These are phyloP conservation scores for Peronospora belbahrii DNA, from an alignment of 352 stramenopile species.

Conservation along the genomic window DNA sequence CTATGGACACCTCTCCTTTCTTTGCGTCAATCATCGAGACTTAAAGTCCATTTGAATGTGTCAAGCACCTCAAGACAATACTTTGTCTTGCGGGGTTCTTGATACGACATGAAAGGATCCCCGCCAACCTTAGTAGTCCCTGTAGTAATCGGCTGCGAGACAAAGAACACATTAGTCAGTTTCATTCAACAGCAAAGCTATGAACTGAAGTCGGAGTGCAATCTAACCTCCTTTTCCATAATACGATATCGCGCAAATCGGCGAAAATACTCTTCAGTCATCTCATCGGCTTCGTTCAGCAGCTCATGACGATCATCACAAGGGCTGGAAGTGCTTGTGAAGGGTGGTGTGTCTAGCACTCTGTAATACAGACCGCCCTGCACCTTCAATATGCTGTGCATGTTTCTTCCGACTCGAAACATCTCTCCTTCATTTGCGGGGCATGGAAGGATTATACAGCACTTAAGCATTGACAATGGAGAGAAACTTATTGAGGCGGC, in stretches of 20 bases:
- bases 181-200: neutral
- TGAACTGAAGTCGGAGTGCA: slow-evolving; percentile 8
- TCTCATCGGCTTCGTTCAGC: slow-evolving; percentile 39
- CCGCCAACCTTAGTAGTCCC: slow-evolving; percentile 19
- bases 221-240: slow-evolving; percentile 32
- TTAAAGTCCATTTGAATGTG: slow-evolving; percentile 28
- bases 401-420: slow-evolving; percentile 61
- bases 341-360: slow-evolving; percentile 16
- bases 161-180: neutral
- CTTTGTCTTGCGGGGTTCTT: slow-evolving; percentile 45
- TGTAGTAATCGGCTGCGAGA: slow-evolving; percentile 8
- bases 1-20: too few species aligned
- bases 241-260: slow-evolving; percentile 58
- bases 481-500: slow-evolving; percentile 29
- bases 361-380: slow-evolving; percentile 59
- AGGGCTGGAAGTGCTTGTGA: neutral
- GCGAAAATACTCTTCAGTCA: slow-evolving; percentile 67
- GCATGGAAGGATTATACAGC: slow-evolving; percentile 61
- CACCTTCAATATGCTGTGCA: slow-evolving; percentile 60
- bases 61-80: slow-evolving; percentile 53
- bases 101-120: slow-evolving; percentile 59
- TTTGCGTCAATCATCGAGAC: neutral
- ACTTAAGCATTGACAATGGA: slow-evolving; percentile 43
- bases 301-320: slow-evolving; percentile 19
- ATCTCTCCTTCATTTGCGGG: slow-evolving; percentile 50